Evolutionary conservation across 495 filamentous ascomycete genomes (phyloP).

Genomic region (Penicillium antarcticum): DNA sequence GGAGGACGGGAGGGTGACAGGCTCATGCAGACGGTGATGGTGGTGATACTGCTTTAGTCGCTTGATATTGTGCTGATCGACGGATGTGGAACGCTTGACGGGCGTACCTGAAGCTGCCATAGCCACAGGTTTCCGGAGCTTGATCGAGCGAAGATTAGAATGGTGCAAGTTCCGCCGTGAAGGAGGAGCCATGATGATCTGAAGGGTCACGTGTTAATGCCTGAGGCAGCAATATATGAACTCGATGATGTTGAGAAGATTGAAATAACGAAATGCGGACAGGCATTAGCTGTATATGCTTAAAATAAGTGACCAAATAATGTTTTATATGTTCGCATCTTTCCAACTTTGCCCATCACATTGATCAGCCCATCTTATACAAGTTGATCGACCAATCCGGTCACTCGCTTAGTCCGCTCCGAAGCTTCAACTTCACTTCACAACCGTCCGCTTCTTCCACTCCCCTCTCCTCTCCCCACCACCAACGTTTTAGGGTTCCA

Average conservation of each 20-base stretch:
- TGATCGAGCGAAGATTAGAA: neutral
- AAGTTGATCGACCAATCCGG: slow-evolving; percentile 27
- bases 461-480: slow-evolving; percentile 24
- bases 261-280: too few species aligned
- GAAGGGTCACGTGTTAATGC: too few species aligned
- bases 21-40: slow-evolving; percentile 43
- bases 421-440: slow-evolving; percentile 41
- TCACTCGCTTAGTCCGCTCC: slow-evolving; percentile 40
- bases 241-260: too few species aligned
- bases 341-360: too few species aligned
- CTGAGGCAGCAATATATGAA: too few species aligned
- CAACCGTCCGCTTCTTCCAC: slow-evolving; percentile 23
- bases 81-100: slow-evolving; percentile 41
- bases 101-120: slow-evolving; percentile 33
- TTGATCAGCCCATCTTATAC: too few species aligned
- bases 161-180: neutral
- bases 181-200: too few species aligned
- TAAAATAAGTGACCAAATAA: too few species aligned
- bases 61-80: slow-evolving; percentile 31
- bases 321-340: too few species aligned
- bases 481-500: slow-evolving; percentile 16
- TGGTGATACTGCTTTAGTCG: slow-evolving; percentile 46
- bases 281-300: too few species aligned
- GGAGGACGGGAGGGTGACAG: slow-evolving; percentile 21
- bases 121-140: slow-evolving; percentile 8